These are phyloP conservation scores for Naganishia friedmannii DNA, from an alignment of 768 basidiomycete genomes.

Conservation along the genomic window DNA sequence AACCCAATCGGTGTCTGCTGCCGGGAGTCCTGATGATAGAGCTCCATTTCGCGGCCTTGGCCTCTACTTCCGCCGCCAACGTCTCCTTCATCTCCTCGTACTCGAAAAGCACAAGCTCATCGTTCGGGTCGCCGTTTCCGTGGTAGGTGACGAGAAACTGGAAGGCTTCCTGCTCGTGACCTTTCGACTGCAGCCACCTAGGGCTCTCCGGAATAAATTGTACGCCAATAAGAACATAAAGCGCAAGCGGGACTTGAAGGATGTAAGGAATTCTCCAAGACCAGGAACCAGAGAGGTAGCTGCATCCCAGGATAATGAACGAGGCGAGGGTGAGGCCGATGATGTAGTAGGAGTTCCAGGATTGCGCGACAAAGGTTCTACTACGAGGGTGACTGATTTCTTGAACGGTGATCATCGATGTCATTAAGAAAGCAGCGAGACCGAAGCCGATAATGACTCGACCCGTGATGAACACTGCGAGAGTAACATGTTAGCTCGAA, in stretches of 20 bases:
- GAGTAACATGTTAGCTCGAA: background rate
- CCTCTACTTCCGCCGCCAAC: constrained; percentile 45
- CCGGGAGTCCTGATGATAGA: constrained; percentile 43
- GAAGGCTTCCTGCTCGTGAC: constrained; percentile 49
- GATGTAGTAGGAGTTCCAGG: constrained; percentile 54
- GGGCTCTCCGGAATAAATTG: constrained; percentile 53
- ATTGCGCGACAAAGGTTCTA: constrained; percentile 43
- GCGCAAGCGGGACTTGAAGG: constrained; percentile 48
- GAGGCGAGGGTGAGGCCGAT: constrained; percentile 50
- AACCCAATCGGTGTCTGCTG: constrained; percentile 47
- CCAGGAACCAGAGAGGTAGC: constrained; percentile 47
- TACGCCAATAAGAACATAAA: constrained; percentile 50
- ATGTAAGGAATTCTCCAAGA: constrained; percentile 52
- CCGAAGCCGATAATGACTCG: constrained; percentile 50
- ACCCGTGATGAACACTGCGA: constrained; percentile 46
- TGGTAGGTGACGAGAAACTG: constrained; percentile 51
- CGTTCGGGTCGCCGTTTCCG: constrained; percentile 50
- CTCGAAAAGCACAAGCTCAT: constrained; percentile 52
- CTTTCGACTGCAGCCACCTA: constrained; percentile 49
- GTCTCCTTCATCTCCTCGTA: constrained; percentile 52
- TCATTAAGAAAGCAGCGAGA: constrained; percentile 52
- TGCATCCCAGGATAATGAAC: constrained; percentile 49
- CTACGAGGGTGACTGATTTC: constrained; percentile 54
- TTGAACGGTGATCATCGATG: constrained; percentile 50
- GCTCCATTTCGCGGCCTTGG: constrained; percentile 50